Evolutionary conservation across 2,329 filamentous ascomycete species (phyloP), one percentile per base, ranked within the genome.

Genomic region (Pezicula neosporulosa): DNA sequence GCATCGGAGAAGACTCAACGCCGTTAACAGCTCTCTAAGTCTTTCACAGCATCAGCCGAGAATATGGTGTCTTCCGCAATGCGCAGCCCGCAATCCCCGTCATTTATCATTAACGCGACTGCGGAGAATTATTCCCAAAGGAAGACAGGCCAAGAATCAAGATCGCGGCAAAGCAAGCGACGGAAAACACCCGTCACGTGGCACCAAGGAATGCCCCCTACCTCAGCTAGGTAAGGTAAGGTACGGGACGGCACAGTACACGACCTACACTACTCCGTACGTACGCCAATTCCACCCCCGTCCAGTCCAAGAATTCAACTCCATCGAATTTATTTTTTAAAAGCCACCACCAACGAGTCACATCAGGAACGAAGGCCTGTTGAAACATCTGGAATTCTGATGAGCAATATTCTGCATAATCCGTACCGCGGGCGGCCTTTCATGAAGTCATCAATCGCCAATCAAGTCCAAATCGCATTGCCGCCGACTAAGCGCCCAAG

Each of bases 51-150:
- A 44, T 18, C 36, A 49, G 37, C 49, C 56, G 37, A 39, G 37
- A 15, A 39, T 33, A 39, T 33, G 10, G 2, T 12, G n/a, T 39
- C 19, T 13, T 39, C 37, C 37, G 37, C 8, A 9, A 39, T 39
- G 10, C 6, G 24, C 24, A 24, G 24, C 24, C 37, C 37, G 37
- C 7, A 8, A 39, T 39, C 15, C 9, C 37, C 37, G 37, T 39
- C 37, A 8, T 19, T 39, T 33, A 8, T 39, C 8, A 19, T 50
- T 49, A 46, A 49, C 41, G 44, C 56, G 54, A 46, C 47, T 37
- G 44, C 56, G 54, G 52, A 53, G 47, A 49, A 50, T 54, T 54
- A 24, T 24, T 35, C 56, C 50, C 52, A 50, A 53, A 55, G 46
- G 30, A 47, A 30, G 24, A 41, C 49, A 41, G 41, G 28, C 15